Evolutionary conservation across 2,329 filamentous ascomycete genomes (phyloP).

Genomic region (Thielaviopsis euricoi): DNA sequence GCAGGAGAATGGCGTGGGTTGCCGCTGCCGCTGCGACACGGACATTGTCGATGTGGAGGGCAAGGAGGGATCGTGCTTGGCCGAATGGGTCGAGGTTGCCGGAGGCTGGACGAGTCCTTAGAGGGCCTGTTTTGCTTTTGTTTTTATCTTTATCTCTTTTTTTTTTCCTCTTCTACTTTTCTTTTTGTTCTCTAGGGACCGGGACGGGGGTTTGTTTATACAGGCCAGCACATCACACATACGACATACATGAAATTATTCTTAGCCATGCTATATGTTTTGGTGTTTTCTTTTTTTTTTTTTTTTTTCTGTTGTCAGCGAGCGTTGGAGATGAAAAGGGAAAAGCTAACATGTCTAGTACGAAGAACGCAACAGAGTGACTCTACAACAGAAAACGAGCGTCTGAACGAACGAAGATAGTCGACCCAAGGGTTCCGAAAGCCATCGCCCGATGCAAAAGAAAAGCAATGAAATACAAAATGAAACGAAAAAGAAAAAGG

Average conservation of each 20-base stretch:
- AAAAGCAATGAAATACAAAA: not conserved
- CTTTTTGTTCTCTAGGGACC: not conserved
- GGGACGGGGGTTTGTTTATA: constrained; percentile 12
- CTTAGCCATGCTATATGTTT: not conserved
- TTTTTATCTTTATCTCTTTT: not conserved
- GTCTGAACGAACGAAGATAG: not conserved
- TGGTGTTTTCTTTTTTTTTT: not conserved
- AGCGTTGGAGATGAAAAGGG: not conserved
- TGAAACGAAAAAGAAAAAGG: not conserved
- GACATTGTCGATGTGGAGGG: constrained; percentile 96
- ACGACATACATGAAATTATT: not conserved
- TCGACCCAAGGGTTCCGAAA: too few species aligned
- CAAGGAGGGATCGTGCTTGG: constrained; percentile 86
- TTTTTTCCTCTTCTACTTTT: constrained; percentile 1
- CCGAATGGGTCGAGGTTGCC: constrained; percentile 94
- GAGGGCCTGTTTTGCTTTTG: not conserved
- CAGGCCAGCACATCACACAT: not conserved
- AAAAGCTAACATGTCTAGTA: not conserved
- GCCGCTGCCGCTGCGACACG: constrained; percentile 89
- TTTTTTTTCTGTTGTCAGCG: too few species aligned
- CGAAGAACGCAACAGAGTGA: not conserved
- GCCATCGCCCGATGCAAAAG: too few species aligned
- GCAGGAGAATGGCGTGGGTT: constrained; percentile 93
- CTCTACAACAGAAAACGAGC: not conserved
- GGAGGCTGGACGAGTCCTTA: constrained; percentile 60